phyloP scores from a whole-genome alignment of 1,284 basidiomycete genomes.

The Leccinum fallax region DNA sequence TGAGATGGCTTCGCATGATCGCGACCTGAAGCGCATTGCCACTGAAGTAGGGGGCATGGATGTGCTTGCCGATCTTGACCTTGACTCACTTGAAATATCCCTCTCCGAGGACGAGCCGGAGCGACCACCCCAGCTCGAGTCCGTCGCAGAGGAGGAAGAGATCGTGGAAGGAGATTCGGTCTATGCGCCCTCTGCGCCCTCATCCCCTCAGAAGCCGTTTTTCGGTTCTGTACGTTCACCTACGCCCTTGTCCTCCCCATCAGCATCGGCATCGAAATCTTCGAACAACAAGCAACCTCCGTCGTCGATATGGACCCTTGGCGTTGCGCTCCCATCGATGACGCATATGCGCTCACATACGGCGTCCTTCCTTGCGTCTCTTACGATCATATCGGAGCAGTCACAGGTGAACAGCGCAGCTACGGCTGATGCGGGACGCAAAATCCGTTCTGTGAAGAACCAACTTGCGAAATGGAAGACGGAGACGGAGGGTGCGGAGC shows the following conservation, averaged over 20 bases:
- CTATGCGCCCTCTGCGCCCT: slow-evolving; percentile 28
- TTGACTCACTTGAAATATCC: slow-evolving; percentile 49
- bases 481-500: slow-evolving; percentile 81
- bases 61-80: slow-evolving; percentile 68
- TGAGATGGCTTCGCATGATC: slow-evolving; percentile 72
- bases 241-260: slow-evolving; percentile 20
- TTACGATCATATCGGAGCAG: slow-evolving; percentile 79
- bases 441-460: slow-evolving; percentile 80
- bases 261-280: slow-evolving; percentile 27
- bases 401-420: slow-evolving; percentile 82
- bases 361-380: slow-evolving; percentile 68
- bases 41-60: slow-evolving; percentile 75
- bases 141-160: slow-evolving; percentile 53
- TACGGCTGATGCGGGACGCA: slow-evolving; percentile 79
- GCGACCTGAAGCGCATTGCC: slow-evolving; percentile 76
- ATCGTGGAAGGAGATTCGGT: slow-evolving; percentile 45
- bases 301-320: slow-evolving; percentile 36
- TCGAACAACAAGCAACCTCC: slow-evolving; percentile 21
- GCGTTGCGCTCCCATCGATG: slow-evolving; percentile 42
- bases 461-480: slow-evolving; percentile 74
- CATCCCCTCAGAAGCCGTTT: slow-evolving; percentile 33
- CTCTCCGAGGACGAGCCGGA: slow-evolving; percentile 39
- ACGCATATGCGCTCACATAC: slow-evolving; percentile 72
- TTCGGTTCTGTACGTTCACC: slow-evolving; percentile 16
- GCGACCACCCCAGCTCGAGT: slow-evolving; percentile 33